Percentiles rank a stretch among this genome's conserved stretches.
Conservation (phyloP, 345 rosid species). For the Gossypium arboreum region DNA sequence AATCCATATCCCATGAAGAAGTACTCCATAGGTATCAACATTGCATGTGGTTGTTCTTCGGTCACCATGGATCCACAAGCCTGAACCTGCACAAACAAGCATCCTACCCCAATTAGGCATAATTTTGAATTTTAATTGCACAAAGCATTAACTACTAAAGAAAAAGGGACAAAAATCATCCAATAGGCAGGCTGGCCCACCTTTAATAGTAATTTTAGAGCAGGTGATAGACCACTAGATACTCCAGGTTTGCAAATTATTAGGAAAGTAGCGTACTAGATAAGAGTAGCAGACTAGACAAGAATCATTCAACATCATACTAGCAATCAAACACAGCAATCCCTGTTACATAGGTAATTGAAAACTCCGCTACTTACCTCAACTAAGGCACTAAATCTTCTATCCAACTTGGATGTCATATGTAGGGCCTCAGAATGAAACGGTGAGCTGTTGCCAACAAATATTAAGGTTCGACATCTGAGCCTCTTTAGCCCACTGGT, state of each 20-base stretch:
- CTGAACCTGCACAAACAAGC: conserved; percentile 60
- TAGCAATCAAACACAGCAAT: not conserved
- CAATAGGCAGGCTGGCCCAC: not conserved
- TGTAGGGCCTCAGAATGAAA: conserved; percentile 82
- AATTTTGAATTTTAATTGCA: not conserved
- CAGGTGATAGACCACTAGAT: not conserved
- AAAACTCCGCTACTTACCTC: conserved; percentile 45
- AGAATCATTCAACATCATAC: not conserved
- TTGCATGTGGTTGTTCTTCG: conserved; percentile 96
- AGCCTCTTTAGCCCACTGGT: conserved; percentile 65
- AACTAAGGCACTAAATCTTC: conserved; percentile 83
- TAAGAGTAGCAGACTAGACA: not conserved
- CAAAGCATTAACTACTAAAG: not conserved
- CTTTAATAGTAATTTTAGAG: not conserved
- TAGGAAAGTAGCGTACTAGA: not conserved
- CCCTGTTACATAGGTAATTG: not conserved
- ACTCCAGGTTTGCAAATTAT: not conserved
- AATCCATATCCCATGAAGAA: conserved; percentile 88
- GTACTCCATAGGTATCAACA: conserved; percentile 93
- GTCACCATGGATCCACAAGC: conserved; percentile 99
- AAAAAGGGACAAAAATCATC: not conserved
- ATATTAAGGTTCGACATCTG: conserved; percentile 79
- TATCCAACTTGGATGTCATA: conserved; percentile 76
- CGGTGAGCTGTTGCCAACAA: conserved; percentile 85
- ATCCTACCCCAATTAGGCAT: not conserved